Evolutionary conservation across 2,329 filamentous ascomycete genomes (phyloP).

Genomic region (Exophiala sideris): DNA sequence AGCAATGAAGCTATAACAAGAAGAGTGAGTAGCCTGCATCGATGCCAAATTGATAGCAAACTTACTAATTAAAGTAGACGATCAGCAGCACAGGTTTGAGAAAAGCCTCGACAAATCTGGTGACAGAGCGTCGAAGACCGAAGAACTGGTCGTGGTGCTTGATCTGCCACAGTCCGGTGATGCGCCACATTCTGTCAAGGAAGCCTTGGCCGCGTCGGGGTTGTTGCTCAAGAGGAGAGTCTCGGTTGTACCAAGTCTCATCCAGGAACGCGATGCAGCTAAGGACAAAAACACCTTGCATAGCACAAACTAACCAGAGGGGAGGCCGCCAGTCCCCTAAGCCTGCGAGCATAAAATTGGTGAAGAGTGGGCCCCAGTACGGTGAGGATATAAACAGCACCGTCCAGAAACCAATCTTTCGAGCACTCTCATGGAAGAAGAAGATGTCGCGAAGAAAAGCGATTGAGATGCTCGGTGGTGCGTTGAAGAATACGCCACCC

Average conservation of each 20-base stretch:
- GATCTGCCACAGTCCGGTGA: slow-evolving; percentile 30
- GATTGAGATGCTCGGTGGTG: slow-evolving; percentile 39
- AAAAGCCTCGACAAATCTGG: slow-evolving; percentile 36
- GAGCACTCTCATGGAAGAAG: slow-evolving; percentile 39
- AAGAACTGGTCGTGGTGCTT: slow-evolving; percentile 28
- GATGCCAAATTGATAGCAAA: too few relatives aligned
- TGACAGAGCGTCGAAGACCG: slow-evolving; percentile 31
- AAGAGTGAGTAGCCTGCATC: too few relatives aligned
- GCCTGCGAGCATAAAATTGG: slow-evolving; percentile 35
- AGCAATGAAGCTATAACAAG: slow-evolving; percentile 31
- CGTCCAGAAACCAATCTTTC: slow-evolving; percentile 39
- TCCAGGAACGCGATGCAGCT: slow-evolving; percentile 34
- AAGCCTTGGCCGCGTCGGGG: slow-evolving; percentile 21
- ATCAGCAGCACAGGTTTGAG: slow-evolving; percentile 36
- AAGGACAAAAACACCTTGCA: slow-evolving; percentile 27
- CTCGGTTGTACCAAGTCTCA: slow-evolving; percentile 38
- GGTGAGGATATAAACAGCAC: slow-evolving; percentile 33
- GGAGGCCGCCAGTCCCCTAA: slow-evolving; percentile 34
- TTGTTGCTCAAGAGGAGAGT: slow-evolving; percentile 2
- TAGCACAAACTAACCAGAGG: slow-evolving; percentile 34
- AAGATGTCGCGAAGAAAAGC: slow-evolving; percentile 43
- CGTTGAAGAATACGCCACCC: slow-evolving; percentile 42
- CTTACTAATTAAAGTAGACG: not conserved
- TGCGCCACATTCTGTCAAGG: slow-evolving; percentile 24
- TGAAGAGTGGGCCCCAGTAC: slow-evolving; percentile 25